Evolutionary conservation across 2,329 filamentous ascomycete species (phyloP).

Genomic region (Lasiodiplodia theobromae): DNA sequence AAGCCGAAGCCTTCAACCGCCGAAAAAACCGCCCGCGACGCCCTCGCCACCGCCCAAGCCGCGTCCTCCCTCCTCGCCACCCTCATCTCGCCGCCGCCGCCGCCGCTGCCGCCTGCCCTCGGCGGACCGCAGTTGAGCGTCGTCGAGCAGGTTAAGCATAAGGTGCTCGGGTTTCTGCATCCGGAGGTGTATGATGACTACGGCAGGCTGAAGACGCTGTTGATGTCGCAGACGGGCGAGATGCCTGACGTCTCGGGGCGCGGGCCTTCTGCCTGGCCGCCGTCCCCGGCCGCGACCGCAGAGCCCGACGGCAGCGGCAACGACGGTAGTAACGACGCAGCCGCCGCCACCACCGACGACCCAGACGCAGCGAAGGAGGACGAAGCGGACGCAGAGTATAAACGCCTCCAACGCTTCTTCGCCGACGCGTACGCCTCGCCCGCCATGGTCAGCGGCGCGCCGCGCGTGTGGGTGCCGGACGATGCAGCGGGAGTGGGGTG

Average conservation of each 20-base stretch:
- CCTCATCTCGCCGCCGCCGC: background rate
- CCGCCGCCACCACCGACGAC: no score
- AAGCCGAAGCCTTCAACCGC: background rate
- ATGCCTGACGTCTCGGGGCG: background rate
- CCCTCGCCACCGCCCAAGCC: background rate
- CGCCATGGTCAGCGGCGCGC: slow-evolving; percentile 8
- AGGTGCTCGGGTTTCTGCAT: background rate
- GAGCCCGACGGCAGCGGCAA: no score
- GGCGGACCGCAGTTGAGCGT: no score
- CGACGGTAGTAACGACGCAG: no score
- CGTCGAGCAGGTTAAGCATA: background rate
- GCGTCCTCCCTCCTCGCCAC: background rate
- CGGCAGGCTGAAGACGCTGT: background rate
- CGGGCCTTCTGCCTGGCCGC: no score
- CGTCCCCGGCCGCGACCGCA: no score
- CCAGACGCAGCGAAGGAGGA: background rate
- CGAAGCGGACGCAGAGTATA: background rate
- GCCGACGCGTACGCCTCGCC: slow-evolving; percentile 8
- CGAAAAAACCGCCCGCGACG: background rate
- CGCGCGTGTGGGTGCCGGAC: slow-evolving; percentile 19
- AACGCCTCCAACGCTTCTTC: background rate
- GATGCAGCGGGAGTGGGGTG: background rate
- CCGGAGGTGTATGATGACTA: slow-evolving; percentile 14
- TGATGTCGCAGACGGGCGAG: background rate
- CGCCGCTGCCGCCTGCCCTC: background rate